phyloP scores from a whole-genome alignment of 768 basidiomycete species.

The Termitomyces sp. region DNA sequence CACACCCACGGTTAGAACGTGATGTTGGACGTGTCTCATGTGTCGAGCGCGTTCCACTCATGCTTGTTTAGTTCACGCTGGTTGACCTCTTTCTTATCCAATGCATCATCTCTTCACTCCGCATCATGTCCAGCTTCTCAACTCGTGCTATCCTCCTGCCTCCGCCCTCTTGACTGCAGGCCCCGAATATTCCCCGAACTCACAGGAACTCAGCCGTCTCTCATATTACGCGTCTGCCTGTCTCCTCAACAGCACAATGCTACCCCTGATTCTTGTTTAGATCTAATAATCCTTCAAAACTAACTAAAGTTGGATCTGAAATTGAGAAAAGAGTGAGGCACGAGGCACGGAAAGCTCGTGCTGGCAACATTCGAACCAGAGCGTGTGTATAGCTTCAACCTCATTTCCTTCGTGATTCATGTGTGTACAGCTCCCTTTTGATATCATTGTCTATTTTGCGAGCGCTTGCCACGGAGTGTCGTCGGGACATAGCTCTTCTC shows the following conservation, averaged over 20 bases:
- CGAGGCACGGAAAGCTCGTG: slow-evolving; percentile 64
- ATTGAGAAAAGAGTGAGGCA: slow-evolving; percentile 66
- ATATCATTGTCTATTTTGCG: slow-evolving; percentile 81
- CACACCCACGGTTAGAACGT: slow-evolving; percentile 14
- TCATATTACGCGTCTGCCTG: slow-evolving; percentile 70
- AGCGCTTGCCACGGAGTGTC: slow-evolving; percentile 81
- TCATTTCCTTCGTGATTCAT: slow-evolving; percentile 6
- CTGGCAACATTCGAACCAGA: slow-evolving; percentile 72
- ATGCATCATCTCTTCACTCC: slow-evolving; percentile 79
- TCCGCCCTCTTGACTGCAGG: slow-evolving; percentile 70
- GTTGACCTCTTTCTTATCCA: slow-evolving; percentile 5
- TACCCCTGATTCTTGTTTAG: slow-evolving; percentile 19
- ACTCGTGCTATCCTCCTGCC: slow-evolving; percentile 81
- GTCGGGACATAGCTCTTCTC: slow-evolving; percentile 73
- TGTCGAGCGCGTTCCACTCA: slow-evolving; percentile 5
- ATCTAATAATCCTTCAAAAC: slow-evolving; percentile 76
- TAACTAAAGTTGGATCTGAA: slow-evolving; percentile 70
- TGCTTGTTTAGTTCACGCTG: slow-evolving; percentile 12
- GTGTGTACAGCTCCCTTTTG: slow-evolving; percentile 55
- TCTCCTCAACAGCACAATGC: neutral
- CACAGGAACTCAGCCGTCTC: slow-evolving; percentile 79
- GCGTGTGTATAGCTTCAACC: slow-evolving; percentile 49
- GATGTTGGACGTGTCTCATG: neutral
- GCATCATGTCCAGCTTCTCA: slow-evolving; percentile 78
- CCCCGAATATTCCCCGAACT: slow-evolving; percentile 74